Evolutionary conservation across 345 rosid species (phyloP), one percentile per base, ranked within the genome.

Genomic region (Lagerstroemia speciosa): DNA sequence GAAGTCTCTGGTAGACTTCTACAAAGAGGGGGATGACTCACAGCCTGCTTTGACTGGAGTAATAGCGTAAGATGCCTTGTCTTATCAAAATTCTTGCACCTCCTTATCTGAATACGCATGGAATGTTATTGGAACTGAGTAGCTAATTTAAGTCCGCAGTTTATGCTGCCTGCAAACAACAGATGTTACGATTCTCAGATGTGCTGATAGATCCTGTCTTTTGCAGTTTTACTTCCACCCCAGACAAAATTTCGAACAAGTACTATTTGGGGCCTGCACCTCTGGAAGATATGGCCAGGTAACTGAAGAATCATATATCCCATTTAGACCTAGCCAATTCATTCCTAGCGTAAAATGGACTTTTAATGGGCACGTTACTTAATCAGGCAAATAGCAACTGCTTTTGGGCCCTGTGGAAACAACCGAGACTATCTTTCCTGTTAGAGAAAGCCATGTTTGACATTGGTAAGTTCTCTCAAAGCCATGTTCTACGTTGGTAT

Each of bases 191-290:
- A 32, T 55, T 11, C 1, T 12, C 24, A 22, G 16, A 34, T 11
- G 26, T 19, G 3, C 73, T 40, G 20, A 34, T 65, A 53, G 3
- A 16, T 24, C 30, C 14, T 64, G 57, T 67, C 65, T 69, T 15
- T 11, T 84, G 80, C 91, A 95, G 99, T 63, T 94, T 94, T 77
- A 89, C 96, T 2, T 91, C 99, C 40, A 94, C 99, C 57, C 86
- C 93, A 2, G 93, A 91, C 84, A 88, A 80, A 68, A 61, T 86
- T 71, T 84, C 89, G 37, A 94, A 94, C 85, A 91, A 87, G 75
- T 91, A 94, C 77, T 94, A 94, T 81, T 80, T 89, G 37, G 99
- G 99, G 22, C 98, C 99, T 65, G 98, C 98, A 14, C 92, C 99
- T 24, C 67, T 94, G 81, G 92, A 84, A 71, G 93, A 88, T 69